A percentile compares a stretch with the other conserved stretches of the same genome.
Conservation (phyloP, 768 basidiomycete species). For the Leccinum imitatum region DNA sequence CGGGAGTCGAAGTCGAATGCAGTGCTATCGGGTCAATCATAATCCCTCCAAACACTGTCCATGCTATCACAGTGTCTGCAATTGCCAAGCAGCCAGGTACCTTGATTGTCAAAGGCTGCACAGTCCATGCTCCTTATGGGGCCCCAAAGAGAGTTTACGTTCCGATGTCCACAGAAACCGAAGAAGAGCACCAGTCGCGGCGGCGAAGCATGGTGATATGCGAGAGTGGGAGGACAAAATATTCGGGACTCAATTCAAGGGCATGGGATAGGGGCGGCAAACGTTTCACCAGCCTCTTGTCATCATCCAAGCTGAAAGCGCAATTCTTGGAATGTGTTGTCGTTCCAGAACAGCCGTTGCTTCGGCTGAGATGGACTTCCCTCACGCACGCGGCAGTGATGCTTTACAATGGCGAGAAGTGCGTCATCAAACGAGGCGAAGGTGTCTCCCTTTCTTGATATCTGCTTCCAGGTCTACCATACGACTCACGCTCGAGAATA, state of each 20-base stretch:
- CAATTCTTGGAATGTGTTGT: constrained; percentile 80
- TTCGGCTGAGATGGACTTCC: constrained; percentile 85
- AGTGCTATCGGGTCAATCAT: constrained; percentile 55
- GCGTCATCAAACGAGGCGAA: constrained; percentile 25
- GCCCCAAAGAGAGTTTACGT: constrained; percentile 68
- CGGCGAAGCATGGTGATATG: constrained; percentile 59
- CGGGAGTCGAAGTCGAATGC: constrained; percentile 74
- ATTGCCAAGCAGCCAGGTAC: constrained; percentile 63
- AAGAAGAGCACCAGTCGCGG: constrained; percentile 58
- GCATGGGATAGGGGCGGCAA: constrained; percentile 55
- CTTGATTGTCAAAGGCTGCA: constrained; percentile 75
- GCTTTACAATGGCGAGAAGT: constrained; percentile 95
- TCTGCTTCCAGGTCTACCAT: constrained; percentile 63
- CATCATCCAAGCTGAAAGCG: constrained; percentile 28
- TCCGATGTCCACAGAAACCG: constrained; percentile 69
- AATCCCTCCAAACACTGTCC: constrained; percentile 73
- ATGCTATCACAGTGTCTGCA: constrained; percentile 70
- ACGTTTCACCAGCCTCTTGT: constrained; percentile 33
- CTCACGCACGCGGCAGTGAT: constrained; percentile 92
- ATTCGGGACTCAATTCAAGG: constrained; percentile 68
- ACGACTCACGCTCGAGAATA: constrained; percentile 87
- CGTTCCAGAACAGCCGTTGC: constrained; percentile 81
- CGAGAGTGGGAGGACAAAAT: constrained; percentile 72
- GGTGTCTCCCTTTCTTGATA: constrained; percentile 3
- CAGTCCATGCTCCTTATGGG: constrained; percentile 75